Percentiles rank a stretch among this genome's conserved stretches.
Evolutionary conservation across 352 stramenopile species (phyloP).

Genomic region (Phytopythium vexans): DNA sequence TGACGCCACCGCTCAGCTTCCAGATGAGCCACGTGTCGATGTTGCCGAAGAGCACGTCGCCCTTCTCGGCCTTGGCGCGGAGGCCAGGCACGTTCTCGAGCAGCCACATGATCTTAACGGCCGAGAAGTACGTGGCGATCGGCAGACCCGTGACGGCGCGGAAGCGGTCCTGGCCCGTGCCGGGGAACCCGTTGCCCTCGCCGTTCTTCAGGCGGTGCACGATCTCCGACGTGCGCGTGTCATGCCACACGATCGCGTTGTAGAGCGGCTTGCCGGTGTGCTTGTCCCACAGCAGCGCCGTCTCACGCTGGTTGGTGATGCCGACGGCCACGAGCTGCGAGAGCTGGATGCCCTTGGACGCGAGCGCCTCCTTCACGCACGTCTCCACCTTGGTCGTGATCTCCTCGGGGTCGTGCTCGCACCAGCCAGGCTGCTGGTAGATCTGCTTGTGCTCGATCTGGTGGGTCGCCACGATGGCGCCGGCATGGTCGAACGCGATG

Average conservation of each 20-base stretch:
- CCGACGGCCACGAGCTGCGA: conserved; percentile 90
- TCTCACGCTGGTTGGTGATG: conserved; percentile 99
- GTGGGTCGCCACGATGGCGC: conserved; percentile 86
- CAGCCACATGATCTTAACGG: conserved; percentile 97
- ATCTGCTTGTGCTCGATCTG: conserved; percentile 97
- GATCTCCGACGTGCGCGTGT: conserved; percentile 93
- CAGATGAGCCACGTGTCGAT: conserved; percentile 98
- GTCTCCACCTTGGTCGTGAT: conserved; percentile 89
- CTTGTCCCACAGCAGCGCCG: conserved; percentile 96
- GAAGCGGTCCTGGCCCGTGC: conserved; percentile 62
- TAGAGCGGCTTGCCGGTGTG: conserved; percentile 95
- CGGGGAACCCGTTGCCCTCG: conserved; percentile 47
- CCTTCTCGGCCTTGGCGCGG: conserved; percentile 78
- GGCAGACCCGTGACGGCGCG: conserved; percentile 91
- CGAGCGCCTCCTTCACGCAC: conserved; percentile 76
- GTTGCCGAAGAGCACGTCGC: conserved; percentile 95
- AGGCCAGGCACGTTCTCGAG: conserved; percentile 93
- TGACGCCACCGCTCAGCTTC: conserved; percentile 87
- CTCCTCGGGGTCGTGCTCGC: conserved; percentile 97
- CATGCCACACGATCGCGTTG: conserved; percentile 99
- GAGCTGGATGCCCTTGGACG: conserved; percentile 57
- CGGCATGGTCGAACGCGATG: conserved; percentile 92
- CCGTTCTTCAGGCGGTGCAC: conserved; percentile 74
- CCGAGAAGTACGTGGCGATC: conserved; percentile 97
- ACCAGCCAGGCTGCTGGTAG: conserved; percentile 94